These are phyloP conservation scores for Leccinum pellstonianum DNA, from an alignment of 768 basidiomycete genomes.

Conservation along the genomic window DNA sequence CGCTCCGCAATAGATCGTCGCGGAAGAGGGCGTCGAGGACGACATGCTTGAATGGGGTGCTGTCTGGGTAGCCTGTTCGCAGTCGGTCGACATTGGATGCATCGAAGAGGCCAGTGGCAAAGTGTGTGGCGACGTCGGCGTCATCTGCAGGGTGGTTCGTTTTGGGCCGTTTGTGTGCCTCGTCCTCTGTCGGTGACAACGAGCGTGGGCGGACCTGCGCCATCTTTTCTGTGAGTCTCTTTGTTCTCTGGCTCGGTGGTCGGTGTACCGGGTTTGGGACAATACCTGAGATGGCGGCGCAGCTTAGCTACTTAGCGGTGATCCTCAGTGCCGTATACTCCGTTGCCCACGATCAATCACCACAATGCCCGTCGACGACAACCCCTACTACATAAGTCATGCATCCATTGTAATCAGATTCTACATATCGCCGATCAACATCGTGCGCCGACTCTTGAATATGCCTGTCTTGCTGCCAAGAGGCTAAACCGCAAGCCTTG, in stretches of 20 bases:
- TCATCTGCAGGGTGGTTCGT: slow-evolving; percentile 32
- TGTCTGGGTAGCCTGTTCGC: slow-evolving; percentile 52
- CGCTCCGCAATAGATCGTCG: slow-evolving; percentile 74
- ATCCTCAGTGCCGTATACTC: not conserved
- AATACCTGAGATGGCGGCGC: not conserved
- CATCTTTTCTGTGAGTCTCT: slow-evolving; percentile 29
- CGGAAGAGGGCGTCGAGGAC: slow-evolving; percentile 81
- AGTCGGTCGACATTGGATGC: slow-evolving; percentile 55
- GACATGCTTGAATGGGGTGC: slow-evolving; percentile 78
- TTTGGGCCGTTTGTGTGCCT: slow-evolving; percentile 38
- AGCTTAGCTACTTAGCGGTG: not conserved
- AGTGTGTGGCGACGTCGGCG: slow-evolving; percentile 16
- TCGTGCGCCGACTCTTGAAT: not conserved
- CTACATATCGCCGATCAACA: not conserved
- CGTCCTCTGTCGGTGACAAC: slow-evolving; percentile 36
- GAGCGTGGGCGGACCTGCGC: slow-evolving; percentile 48
- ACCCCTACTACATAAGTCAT: too few relatives aligned
- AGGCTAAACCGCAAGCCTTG: too few relatives aligned
- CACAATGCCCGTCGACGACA: not conserved
- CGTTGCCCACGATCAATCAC: not conserved
- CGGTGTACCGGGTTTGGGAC: not conserved
- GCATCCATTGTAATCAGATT: not conserved
- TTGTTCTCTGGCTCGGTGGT: not conserved
- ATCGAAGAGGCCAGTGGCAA: slow-evolving; percentile 51
- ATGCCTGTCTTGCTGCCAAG: not conserved